Conservation (phyloP, 441 rosid species). For the Gossypium aridum region DNA sequence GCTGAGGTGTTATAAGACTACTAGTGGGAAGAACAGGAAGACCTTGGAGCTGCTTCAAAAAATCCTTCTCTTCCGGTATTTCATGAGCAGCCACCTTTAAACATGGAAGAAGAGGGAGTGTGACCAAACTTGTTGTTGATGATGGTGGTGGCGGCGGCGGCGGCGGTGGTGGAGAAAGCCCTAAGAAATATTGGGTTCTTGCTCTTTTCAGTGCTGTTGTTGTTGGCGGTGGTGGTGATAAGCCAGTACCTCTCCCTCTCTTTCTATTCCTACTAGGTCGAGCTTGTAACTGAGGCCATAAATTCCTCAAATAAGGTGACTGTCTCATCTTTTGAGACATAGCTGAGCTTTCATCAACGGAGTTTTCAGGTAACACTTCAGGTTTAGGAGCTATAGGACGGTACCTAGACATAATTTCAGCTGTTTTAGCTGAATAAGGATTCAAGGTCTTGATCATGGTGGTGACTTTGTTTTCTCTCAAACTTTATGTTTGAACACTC, state of each 20-base stretch:
- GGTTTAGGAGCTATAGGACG: conserved; percentile 96
- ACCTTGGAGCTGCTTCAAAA: conserved; percentile 56
- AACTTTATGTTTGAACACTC: not conserved
- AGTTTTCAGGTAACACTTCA: conserved; percentile 22
- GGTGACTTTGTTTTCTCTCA: not conserved
- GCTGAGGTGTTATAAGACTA: conserved; percentile 55
- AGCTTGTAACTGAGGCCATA: conserved; percentile 83
- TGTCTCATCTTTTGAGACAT: conserved; percentile 55
- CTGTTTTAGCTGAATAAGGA: conserved; percentile 70
- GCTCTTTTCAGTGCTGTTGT: conserved; percentile 41
- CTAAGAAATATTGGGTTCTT: conserved; percentile 24
- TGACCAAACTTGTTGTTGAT: conserved; percentile 33
- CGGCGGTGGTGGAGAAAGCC: conserved; percentile 20
- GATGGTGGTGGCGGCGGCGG: not conserved
- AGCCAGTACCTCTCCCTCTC: conserved; percentile 52
- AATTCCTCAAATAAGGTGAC: conserved; percentile 66
- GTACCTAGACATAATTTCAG: conserved; percentile 88
- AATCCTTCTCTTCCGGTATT: conserved; percentile 58
- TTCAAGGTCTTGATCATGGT: conserved; percentile 72
- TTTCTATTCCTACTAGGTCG: conserved; percentile 83
- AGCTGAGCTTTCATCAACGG: conserved; percentile 31
- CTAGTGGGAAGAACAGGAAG: conserved; percentile 12
- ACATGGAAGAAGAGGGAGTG: conserved; percentile 9
- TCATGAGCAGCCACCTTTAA: conserved; percentile 19
- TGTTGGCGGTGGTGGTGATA: conserved; percentile 27